A percentile compares a stretch with the other conserved stretches of the same genome.
phyloP scores from a whole-genome alignment of 163 green algal species.

The Coccomyxa subellipsoidea region DNA sequence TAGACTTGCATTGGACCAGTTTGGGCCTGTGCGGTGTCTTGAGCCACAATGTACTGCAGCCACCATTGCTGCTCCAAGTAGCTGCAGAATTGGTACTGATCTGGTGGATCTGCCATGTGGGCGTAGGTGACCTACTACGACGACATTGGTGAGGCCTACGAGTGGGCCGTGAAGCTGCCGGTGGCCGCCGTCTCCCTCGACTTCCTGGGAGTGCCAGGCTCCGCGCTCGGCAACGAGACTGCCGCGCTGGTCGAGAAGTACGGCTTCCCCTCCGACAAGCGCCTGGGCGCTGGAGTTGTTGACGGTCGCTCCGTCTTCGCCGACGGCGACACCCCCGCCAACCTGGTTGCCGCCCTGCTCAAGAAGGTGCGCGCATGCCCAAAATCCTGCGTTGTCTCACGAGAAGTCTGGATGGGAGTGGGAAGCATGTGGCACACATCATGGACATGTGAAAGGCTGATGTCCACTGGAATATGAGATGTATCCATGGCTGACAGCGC shows the following conservation, averaged over 20 bases:
- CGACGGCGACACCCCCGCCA: conserved; percentile 48
- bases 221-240: conserved; percentile 50
- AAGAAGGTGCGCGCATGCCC: conserved; percentile 19
- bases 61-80: no score
- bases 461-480: no score
- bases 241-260: conserved; percentile 64
- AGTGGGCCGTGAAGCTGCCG: conserved; percentile 53
- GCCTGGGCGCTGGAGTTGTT: conserved; percentile 77
- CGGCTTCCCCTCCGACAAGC: conserved; percentile 79
- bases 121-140: conserved; percentile 66
- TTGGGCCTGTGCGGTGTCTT: no score
- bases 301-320: conserved; percentile 80
- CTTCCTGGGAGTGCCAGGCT: conserved; percentile 56
- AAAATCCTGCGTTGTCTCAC: background rate
- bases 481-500: no score
- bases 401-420: no score
- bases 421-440: no score
- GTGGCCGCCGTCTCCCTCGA: conserved; percentile 51
- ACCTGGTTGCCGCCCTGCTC: conserved; percentile 50
- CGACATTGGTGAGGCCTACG: conserved; percentile 59
- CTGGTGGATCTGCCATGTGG: background rate
- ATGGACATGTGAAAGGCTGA: no score
- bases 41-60: no score
- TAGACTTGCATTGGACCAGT: no score
- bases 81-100: background rate